Evolutionary conservation across 352 stramenopile species (phyloP).

Genomic region (Phytophthora tubulina): DNA sequence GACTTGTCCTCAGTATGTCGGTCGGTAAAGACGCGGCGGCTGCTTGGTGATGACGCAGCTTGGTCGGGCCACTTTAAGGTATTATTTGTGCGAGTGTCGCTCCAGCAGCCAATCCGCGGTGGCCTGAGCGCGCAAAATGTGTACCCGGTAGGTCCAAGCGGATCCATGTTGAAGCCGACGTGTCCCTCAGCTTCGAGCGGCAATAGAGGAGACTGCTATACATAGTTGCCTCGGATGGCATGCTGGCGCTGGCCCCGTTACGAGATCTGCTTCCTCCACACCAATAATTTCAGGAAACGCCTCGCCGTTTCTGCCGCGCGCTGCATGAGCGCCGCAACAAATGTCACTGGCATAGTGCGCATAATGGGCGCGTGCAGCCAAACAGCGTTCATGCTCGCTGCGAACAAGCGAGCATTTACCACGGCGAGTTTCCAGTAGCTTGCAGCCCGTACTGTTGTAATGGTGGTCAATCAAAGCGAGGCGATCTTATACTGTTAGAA

Average conservation of each 20-base stretch:
- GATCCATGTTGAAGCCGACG: conserved; percentile 26
- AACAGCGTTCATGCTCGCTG: too few species aligned
- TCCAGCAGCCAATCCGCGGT: conserved; percentile 1
- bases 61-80: background rate
- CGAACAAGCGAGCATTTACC: too few species aligned
- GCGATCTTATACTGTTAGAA: background rate
- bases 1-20: background rate
- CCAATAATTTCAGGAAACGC: conserved; percentile 29
- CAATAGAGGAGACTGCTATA: background rate
- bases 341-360: background rate
- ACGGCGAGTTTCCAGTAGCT: too few species aligned
- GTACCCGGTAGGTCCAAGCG: conserved; percentile 17
- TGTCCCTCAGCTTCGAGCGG: background rate
- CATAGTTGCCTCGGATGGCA: background rate
- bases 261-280: background rate
- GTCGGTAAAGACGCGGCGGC: conserved; percentile 17
- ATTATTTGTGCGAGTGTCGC: background rate
- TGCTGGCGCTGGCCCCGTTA: too few species aligned
- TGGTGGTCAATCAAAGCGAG: background rate
- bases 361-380: too few species aligned
- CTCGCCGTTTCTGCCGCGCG: conserved; percentile 13
- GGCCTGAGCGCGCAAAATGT: conserved; percentile 7
- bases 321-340: background rate
- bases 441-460: too few species aligned
- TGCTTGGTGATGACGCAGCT: conserved; percentile 11